Percentiles rank a stretch among this genome's conserved stretches.
These are phyloP conservation scores for Salix koriyanagi DNA, from an alignment of 345 rosid genomes.

Conservation along the genomic window DNA sequence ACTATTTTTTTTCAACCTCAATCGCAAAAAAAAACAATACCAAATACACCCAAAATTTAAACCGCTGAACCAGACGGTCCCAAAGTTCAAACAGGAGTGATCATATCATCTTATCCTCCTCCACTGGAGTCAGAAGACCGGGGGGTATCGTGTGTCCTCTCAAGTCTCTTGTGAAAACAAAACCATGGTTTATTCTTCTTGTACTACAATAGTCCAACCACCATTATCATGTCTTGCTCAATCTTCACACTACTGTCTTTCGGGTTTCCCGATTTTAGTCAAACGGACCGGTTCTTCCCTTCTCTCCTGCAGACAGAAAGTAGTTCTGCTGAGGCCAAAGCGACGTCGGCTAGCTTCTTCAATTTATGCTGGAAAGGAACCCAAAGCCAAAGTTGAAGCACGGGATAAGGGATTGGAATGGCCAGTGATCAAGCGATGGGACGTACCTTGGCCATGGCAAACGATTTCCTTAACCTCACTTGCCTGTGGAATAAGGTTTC, in stretches of 20 bases:
- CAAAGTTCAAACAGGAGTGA: no score
- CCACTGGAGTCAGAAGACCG: no score
- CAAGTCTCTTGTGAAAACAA: not conserved
- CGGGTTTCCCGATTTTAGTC: not conserved
- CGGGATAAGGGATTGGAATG: conserved; percentile 41
- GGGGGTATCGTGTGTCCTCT: no score
- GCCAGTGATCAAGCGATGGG: conserved; percentile 77
- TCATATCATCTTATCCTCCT: no score
- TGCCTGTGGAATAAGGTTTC: conserved; percentile 85
- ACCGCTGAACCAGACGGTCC: no score
- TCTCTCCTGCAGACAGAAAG: conserved; percentile 10
- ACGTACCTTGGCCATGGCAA: conserved; percentile 91
- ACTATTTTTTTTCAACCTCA: no score
- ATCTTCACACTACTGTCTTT: conserved; percentile 32
- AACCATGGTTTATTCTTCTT: conserved; percentile 36
- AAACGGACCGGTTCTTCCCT: not conserved
- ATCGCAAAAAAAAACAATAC: no score
- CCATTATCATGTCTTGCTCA: conserved; percentile 24
- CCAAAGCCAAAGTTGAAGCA: conserved; percentile 32
- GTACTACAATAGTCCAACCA: conserved; percentile 28
- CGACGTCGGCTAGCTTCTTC: conserved; percentile 31
- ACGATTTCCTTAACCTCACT: conserved; percentile 77
- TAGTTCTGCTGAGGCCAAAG: conserved; percentile 15
- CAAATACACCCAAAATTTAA: no score
- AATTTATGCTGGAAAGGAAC: conserved; percentile 48